These are phyloP conservation scores for Aureobasidium uvarum DNA, from an alignment of 2,329 filamentous ascomycete genomes.

Conservation along the genomic window DNA sequence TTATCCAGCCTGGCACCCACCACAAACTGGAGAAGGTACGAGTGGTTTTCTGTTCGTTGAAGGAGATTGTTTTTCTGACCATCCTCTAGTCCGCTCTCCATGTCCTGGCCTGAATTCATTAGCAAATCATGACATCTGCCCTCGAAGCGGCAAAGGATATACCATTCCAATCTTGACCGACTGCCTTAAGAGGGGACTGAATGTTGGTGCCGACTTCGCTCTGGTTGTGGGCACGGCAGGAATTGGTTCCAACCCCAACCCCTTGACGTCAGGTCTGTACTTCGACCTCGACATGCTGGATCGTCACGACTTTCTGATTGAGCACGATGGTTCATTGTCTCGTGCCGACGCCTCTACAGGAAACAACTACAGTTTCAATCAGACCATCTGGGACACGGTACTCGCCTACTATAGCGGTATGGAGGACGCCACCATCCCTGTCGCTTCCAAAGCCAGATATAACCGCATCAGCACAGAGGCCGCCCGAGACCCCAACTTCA, in stretches of 20 bases:
- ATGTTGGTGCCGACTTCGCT: constrained; percentile 22
- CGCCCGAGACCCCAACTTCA: constrained; percentile 38
- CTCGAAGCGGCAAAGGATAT: constrained; percentile 26
- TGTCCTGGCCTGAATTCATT: constrained; percentile 24
- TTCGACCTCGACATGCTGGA: constrained; percentile 28
- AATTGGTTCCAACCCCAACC: constrained; percentile 26
- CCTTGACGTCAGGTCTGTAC: constrained; percentile 8
- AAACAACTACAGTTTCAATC: constrained; percentile 40
- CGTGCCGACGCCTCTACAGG: constrained; percentile 39
- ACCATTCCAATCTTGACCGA: constrained; percentile 23
- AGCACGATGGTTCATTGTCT: constrained; percentile 41
- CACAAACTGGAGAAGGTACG: constrained; percentile 17
- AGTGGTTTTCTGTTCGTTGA: not conserved
- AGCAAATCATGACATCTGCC: constrained; percentile 27
- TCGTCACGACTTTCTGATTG: constrained; percentile 34
- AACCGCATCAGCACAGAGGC: constrained; percentile 35
- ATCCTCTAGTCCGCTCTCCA: constrained; percentile 33
- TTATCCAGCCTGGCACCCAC: constrained; percentile 25
- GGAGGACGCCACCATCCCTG: constrained; percentile 33
- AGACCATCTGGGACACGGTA: constrained; percentile 36
- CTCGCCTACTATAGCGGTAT: constrained; percentile 34
- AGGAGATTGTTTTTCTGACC: constrained; percentile 28
- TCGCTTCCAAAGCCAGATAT: constrained; percentile 36
- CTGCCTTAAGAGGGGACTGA: constrained; percentile 22
- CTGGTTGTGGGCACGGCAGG: constrained; percentile 14